These are phyloP conservation scores for Teratosphaeria zuluensis DNA, from an alignment of 2,329 filamentous ascomycete genomes.

Conservation along the genomic window DNA sequence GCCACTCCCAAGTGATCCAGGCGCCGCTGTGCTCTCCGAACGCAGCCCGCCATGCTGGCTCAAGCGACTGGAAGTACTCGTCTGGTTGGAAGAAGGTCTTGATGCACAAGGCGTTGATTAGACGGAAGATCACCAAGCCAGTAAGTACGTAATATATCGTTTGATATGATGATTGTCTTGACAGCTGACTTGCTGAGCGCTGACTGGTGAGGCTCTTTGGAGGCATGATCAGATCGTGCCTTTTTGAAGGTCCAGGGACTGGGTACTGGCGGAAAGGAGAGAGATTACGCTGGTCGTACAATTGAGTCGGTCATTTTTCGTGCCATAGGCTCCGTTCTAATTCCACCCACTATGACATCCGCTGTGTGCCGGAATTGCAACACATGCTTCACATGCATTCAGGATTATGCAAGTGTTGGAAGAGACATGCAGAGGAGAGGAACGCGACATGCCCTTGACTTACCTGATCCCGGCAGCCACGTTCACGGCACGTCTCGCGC, in stretches of 20 bases:
- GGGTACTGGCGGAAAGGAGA: too few species aligned
- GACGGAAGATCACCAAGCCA: conserved; percentile 55
- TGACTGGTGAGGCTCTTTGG: neutral
- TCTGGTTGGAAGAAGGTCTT: conserved; percentile 96
- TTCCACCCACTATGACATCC: too few species aligned
- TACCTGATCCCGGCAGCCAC: neutral
- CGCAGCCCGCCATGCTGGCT: conserved; percentile 83
- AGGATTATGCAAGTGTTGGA: neutral
- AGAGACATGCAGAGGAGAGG: neutral
- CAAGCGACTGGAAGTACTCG: conserved; percentile 91
- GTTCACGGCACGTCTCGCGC: neutral
- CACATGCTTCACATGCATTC: too few species aligned
- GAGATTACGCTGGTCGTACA: too few species aligned
- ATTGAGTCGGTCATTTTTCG: too few species aligned
- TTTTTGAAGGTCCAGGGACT: too few species aligned
- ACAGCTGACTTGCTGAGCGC: neutral
- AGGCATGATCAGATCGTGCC: neutral
- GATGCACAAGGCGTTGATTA: conserved; percentile 68
- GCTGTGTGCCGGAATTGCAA: too few species aligned
- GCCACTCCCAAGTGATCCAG: conserved; percentile 99
- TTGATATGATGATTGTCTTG: neutral
- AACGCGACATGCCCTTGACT: too few species aligned
- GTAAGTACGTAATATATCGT: conserved; percentile 9
- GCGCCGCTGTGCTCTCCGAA: conserved; percentile 70
- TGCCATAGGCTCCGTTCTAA: too few species aligned